phyloP scores from a whole-genome alignment of 805 yeast genomes.

The Wickerhamomyces bovis region DNA sequence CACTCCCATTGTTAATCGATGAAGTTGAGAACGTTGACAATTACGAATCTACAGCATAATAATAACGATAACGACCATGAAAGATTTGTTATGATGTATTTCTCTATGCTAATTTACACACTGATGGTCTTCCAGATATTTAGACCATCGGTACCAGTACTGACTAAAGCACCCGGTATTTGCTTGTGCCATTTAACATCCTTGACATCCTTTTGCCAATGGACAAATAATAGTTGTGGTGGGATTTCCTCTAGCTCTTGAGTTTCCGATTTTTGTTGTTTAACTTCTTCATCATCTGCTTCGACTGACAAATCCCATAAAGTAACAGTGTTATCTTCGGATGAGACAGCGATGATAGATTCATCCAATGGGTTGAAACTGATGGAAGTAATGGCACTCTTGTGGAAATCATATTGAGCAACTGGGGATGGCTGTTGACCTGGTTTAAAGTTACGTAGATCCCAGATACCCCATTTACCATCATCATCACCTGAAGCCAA shows the following conservation, averaged over 20 bases:
- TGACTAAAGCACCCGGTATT: slow-evolving; percentile 90
- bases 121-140: slow-evolving; percentile 95
- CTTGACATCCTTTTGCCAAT: slow-evolving; percentile 97
- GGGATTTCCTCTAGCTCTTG: slow-evolving; percentile 86
- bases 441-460: slow-evolving; percentile 76
- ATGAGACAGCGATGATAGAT: slow-evolving; percentile 90
- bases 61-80: background rate
- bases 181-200: slow-evolving; percentile 98
- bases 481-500: slow-evolving; percentile 96
- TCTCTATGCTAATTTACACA: slow-evolving; percentile 40
- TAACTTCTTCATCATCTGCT: slow-evolving; percentile 96
- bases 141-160: slow-evolving; percentile 94
- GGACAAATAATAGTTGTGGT: slow-evolving; percentile 91
- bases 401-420: slow-evolving; percentile 93
- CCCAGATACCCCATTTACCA: slow-evolving; percentile 98
- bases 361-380: slow-evolving; percentile 95
- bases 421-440: slow-evolving; percentile 60
- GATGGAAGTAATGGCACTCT: slow-evolving; percentile 86
- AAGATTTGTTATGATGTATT: background rate
- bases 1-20: background rate
- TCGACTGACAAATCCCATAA: slow-evolving; percentile 98
- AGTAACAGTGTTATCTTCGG: slow-evolving; percentile 95
- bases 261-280: slow-evolving; percentile 72
- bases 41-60: background rate
- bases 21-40: background rate